phyloP scores from a whole-genome alignment of 2,329 filamentous ascomycete species.

The Cytospora chrysosperma region DNA sequence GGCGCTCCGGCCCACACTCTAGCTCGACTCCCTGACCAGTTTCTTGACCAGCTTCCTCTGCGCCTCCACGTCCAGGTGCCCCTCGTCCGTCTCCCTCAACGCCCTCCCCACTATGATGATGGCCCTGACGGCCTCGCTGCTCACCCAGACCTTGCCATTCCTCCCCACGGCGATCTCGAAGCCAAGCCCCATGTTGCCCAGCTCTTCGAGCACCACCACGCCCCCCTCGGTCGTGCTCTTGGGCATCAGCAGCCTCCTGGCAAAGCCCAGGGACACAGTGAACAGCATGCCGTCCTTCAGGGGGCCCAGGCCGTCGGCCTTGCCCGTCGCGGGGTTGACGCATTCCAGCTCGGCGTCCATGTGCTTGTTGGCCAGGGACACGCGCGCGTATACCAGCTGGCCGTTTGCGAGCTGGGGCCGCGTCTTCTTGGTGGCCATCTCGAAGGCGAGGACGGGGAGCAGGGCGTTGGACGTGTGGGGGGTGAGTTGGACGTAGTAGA shows the following conservation, averaged over 20 bases:
- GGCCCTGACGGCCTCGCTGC: conserved; percentile 70
- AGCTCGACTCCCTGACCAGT: conserved; percentile 59
- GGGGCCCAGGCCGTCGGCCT: conserved; percentile 82
- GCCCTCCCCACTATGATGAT: conserved; percentile 78
- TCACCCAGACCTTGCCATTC: conserved; percentile 91
- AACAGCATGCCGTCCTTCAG: conserved; percentile 86
- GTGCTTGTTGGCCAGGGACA: conserved; percentile 73
- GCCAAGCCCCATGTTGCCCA: conserved; percentile 72
- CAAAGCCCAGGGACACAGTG: conserved; percentile 74
- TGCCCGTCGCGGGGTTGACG: conserved; percentile 81
- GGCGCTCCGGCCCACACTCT: not conserved
- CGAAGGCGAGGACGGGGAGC: conserved; percentile 88
- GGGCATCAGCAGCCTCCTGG: conserved; percentile 72
- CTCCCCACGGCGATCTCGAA: conserved; percentile 94
- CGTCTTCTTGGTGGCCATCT: conserved; percentile 88
- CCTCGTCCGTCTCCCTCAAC: conserved; percentile 74
- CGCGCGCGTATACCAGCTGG: conserved; percentile 84
- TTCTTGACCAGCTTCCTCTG: conserved; percentile 71
- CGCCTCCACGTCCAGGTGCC: conserved; percentile 58
- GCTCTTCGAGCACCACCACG: conserved; percentile 73
- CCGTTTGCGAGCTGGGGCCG: conserved; percentile 73
- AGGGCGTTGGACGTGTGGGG: conserved; percentile 62
- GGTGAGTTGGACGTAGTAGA: conserved; percentile 77
- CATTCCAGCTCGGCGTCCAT: conserved; percentile 87
- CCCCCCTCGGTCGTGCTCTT: conserved; percentile 61